These are phyloP conservation scores for Arachis monticola DNA, from an alignment of 331 rosid genomes.

Conservation along the genomic window DNA sequence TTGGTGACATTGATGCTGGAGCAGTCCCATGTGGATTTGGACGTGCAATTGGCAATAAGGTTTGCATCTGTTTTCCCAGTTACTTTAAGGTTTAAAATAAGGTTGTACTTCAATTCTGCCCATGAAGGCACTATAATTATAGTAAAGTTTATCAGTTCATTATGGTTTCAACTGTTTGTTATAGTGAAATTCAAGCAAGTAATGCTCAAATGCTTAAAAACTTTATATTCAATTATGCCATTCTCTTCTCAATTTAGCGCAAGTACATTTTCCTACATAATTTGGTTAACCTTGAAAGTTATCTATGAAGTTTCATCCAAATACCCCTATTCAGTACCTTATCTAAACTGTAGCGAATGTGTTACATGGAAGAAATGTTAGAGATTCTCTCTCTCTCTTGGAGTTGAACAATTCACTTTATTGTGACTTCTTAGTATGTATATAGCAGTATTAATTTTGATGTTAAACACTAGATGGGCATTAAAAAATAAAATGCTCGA, in stretches of 20 bases:
- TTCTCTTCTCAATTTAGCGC: slow-evolving; percentile 4
- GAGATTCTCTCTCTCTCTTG: background rate
- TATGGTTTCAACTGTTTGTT: slow-evolving; percentile 29
- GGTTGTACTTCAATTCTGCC: slow-evolving; percentile 4
- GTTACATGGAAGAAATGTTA: slow-evolving; percentile 12
- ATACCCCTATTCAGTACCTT: background rate
- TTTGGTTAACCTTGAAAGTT: slow-evolving; percentile 14
- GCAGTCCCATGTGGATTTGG: slow-evolving; percentile 99
- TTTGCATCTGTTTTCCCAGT: slow-evolving; percentile 49
- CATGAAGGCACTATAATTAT: slow-evolving; percentile 24
- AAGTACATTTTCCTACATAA: background rate
- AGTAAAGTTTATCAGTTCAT: slow-evolving; percentile 11
- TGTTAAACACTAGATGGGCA: slow-evolving; percentile 21
- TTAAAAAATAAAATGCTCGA: slow-evolving; percentile 9
- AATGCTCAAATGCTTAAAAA: slow-evolving; percentile 20
- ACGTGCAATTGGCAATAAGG: slow-evolving; percentile 99
- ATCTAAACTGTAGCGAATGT: slow-evolving; percentile 26
- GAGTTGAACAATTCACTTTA: slow-evolving; percentile 14
- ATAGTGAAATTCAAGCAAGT: slow-evolving; percentile 16
- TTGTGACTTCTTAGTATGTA: background rate
- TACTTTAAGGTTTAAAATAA: slow-evolving; percentile 18
- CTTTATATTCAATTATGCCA: background rate
- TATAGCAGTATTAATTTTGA: slow-evolving; percentile 2
- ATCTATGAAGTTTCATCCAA: slow-evolving; percentile 18
- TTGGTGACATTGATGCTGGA: slow-evolving; percentile 93